These are phyloP conservation scores for Diaporthe vexans DNA, from an alignment of 2,329 filamentous ascomycete species.

Conservation along the genomic window DNA sequence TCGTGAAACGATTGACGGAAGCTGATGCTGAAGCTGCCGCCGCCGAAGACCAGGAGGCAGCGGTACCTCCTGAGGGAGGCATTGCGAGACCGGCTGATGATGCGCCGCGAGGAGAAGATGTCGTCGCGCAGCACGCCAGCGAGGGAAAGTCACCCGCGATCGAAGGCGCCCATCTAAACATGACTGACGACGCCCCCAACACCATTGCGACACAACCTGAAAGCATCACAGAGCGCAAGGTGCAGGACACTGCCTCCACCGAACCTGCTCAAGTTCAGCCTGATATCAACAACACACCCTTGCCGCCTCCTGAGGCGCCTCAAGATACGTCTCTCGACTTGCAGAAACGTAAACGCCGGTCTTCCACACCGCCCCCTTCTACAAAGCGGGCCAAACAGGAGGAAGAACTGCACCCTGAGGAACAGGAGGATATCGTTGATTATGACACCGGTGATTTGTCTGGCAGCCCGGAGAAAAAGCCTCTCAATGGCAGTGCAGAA, in stretches of 20 bases:
- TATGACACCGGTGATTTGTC: constrained; percentile 45
- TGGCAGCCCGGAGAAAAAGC: constrained; percentile 34
- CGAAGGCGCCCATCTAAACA: constrained; percentile 17
- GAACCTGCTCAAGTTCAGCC: constrained; percentile 12
- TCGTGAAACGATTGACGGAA: constrained; percentile 72
- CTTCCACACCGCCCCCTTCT: constrained; percentile 70
- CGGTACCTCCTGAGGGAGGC: not conserved
- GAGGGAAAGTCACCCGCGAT: constrained; percentile 21
- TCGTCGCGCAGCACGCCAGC: constrained; percentile 36
- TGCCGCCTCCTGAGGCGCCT: constrained; percentile 30
- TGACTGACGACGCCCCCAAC: constrained; percentile 25
- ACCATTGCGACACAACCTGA: not conserved
- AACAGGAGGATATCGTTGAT: constrained; percentile 50
- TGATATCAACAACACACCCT: constrained; percentile 20
- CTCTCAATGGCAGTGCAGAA: constrained; percentile 23
- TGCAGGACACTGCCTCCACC: constrained; percentile 46
- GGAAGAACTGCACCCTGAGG: constrained; percentile 39
- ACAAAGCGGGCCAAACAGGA: constrained; percentile 65
- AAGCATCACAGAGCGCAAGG: not conserved
- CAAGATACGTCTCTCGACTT: constrained; percentile 50
- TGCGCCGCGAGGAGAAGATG: constrained; percentile 45
- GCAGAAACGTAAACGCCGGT: constrained; percentile 77
- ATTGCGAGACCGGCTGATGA: constrained; percentile 22
- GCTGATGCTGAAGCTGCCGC: constrained; percentile 38
- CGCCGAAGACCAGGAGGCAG: constrained; percentile 38